phyloP scores from a whole-genome alignment of 352 stramenopile genomes.

The Blastocystis sp. region DNA sequence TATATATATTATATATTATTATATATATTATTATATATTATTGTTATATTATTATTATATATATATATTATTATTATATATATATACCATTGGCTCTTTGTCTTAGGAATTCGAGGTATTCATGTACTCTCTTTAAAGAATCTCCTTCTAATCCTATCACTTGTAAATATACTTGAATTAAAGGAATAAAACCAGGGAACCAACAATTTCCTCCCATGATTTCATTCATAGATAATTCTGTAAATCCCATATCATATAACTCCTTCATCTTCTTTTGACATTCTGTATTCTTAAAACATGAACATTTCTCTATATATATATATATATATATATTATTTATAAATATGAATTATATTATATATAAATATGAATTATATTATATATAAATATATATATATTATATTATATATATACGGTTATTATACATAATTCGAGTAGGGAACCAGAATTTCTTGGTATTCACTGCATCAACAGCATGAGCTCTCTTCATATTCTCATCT shows the following conservation, averaged over 20 bases:
- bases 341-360: no score
- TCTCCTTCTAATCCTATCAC: constrained; percentile 67
- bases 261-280: neutral
- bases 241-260: neutral
- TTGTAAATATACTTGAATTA: constrained; percentile 72
- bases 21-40: no score
- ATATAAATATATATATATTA: no score
- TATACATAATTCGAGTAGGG: no score
- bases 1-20: no score
- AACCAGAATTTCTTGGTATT: constrained; percentile 90
- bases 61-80: no score
- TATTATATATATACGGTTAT: no score
- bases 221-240: neutral
- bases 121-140: constrained; percentile 48
- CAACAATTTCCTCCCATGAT: constrained; percentile 1
- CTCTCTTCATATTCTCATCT: constrained; percentile 94
- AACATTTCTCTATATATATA: no score
- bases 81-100: constrained; percentile 65
- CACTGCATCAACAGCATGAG: constrained; percentile 75
- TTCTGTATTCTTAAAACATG: no score
- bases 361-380: no score
- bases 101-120: constrained; percentile 51
- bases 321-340: no score
- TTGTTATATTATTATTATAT: no score
- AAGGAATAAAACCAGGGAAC: constrained; percentile 67